Percentiles rank a stretch among this genome's conserved stretches.
phyloP scores from a whole-genome alignment of 352 stramenopile genomes.

The Thalassiosira gravida region DNA sequence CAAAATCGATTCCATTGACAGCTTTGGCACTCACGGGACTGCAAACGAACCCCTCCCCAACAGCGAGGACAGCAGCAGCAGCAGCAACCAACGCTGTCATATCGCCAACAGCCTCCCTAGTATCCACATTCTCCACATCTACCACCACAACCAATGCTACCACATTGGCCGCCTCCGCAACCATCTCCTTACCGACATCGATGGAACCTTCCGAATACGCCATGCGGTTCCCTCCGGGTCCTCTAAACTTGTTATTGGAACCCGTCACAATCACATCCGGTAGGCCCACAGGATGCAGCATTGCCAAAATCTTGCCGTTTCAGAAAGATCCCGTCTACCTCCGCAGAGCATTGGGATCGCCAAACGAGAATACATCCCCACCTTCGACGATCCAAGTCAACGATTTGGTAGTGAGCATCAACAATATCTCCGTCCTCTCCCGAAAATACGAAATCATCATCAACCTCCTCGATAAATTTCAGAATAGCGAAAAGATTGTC shows the following conservation, averaged over 20 bases:
- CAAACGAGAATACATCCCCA: too few species aligned
- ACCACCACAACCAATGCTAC: conserved; percentile 18
- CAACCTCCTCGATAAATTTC: conserved; percentile 35
- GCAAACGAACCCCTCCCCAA: too few species aligned
- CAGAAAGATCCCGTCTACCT: too few species aligned
- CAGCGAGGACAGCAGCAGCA: conserved; percentile 4
- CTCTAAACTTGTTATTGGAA: conserved; percentile 46
- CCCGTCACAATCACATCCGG: conserved; percentile 24
- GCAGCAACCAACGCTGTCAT: neutral
- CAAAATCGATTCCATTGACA: too few species aligned
- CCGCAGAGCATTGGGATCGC: too few species aligned
- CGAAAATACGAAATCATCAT: conserved; percentile 35
- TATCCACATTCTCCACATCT: conserved; percentile 3
- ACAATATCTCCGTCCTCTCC: conserved; percentile 44
- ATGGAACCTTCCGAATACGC: conserved; percentile 48
- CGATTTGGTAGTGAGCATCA: conserved; percentile 56
- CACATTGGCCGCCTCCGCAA: neutral
- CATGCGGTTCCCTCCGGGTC: conserved; percentile 41
- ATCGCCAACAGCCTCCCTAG: neutral
- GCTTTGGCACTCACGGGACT: too few species aligned
- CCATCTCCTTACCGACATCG: neutral
- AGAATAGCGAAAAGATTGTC: too few species aligned
- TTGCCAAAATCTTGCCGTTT: conserved; percentile 32
- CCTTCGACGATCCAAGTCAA: conserved; percentile 45
- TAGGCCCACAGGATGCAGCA: conserved; percentile 39